Conservation (phyloP, 2,329 filamentous ascomycete species). For the Aureobasidium sp. region DNA sequence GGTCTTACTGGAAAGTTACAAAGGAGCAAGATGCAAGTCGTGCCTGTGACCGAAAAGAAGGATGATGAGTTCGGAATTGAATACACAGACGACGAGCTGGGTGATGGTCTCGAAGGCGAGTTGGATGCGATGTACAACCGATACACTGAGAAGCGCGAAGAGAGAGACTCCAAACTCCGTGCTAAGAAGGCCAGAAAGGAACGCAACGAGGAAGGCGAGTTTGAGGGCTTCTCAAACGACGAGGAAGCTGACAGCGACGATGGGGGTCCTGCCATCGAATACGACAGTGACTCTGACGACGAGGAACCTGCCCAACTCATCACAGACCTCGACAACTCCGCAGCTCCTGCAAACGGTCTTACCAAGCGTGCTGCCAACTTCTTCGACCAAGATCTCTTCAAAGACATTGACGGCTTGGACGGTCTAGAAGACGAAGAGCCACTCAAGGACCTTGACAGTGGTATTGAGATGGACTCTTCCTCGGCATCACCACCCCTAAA, state of each 20-base stretch:
- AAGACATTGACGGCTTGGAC: slow-evolving; percentile 76
- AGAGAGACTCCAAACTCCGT: slow-evolving; percentile 85
- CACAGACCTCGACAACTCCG: slow-evolving; percentile 66
- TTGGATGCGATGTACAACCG: slow-evolving; percentile 89
- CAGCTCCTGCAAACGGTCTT: slow-evolving; percentile 63
- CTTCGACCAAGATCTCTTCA: slow-evolving; percentile 96
- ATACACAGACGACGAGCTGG: slow-evolving; percentile 75
- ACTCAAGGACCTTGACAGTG: slow-evolving; percentile 51
- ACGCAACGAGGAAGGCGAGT: slow-evolving; percentile 82
- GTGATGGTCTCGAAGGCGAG: slow-evolving; percentile 83
- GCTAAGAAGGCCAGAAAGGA: slow-evolving; percentile 90
- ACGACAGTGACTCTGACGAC: slow-evolving; percentile 68
- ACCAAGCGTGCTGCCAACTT: slow-evolving; percentile 89
- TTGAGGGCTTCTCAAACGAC: slow-evolving; percentile 85
- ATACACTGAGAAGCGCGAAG: slow-evolving; percentile 83
- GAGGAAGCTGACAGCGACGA: slow-evolving; percentile 64
- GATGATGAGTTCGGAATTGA: slow-evolving; percentile 51
- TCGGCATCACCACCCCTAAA: slow-evolving; percentile 30
- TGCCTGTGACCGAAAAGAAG: slow-evolving; percentile 59
- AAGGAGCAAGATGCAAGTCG: slow-evolving; percentile 80
- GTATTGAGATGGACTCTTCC: slow-evolving; percentile 39
- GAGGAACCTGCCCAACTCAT: slow-evolving; percentile 55
- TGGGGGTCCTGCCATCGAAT: slow-evolving; percentile 62
- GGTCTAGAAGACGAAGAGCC: slow-evolving; percentile 54
- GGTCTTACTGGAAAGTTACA: slow-evolving; percentile 69